These are phyloP conservation scores for Botrytis porri DNA, from an alignment of 2,329 filamentous ascomycete genomes.

Conservation along the genomic window DNA sequence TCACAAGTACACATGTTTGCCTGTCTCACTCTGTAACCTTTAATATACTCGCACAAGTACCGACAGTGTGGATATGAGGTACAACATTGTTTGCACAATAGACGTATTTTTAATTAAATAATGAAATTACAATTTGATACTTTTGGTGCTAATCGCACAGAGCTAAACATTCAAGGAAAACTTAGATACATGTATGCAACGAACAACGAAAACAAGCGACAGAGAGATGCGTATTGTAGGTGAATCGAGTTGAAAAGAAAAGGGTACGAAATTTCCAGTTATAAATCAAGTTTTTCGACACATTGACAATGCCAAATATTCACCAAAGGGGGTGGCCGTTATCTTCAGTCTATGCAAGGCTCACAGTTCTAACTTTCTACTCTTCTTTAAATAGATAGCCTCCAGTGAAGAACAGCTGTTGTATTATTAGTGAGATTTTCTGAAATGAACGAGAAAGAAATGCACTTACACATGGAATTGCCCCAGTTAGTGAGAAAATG, in stretches of 20 bases:
- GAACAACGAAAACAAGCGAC: background rate
- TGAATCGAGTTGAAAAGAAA: background rate
- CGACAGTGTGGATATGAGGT: background rate
- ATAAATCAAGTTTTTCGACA: background rate
- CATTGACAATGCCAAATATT: background rate
- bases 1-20: background rate
- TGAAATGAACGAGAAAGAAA: background rate
- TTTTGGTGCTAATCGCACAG: background rate
- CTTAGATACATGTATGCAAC: background rate
- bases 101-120: background rate
- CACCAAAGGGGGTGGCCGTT: background rate
- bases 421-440: background rate
- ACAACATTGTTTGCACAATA: background rate
- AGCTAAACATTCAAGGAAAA: background rate
- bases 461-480: conserved; percentile 68
- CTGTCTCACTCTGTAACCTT: background rate
- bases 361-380: background rate
- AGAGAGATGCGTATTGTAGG: background rate
- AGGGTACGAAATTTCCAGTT: background rate
- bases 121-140: background rate
- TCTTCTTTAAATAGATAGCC: conserved; percentile 25
- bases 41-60: background rate
- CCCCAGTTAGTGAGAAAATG: conserved; percentile 31
- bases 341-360: background rate
- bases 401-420: conserved; percentile 10